A percentile compares a stretch with the other conserved stretches of the same genome.
These are phyloP conservation scores for Blepharisma stoltei DNA, from an alignment of 73 alveolate species.

Conservation along the genomic window DNA sequence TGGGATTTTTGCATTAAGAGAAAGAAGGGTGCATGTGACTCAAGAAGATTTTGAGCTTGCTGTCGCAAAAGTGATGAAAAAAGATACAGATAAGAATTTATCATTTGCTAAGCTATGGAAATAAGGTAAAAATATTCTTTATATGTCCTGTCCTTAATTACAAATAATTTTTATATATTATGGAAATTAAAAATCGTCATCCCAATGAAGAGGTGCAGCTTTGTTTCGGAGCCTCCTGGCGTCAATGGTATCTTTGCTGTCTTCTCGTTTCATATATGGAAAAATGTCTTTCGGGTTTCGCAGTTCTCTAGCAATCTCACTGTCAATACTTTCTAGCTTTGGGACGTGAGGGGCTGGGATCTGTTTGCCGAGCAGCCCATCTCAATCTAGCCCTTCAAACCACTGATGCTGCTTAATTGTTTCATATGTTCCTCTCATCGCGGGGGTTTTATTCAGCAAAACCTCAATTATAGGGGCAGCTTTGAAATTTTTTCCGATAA, in stretches of 20 bases:
- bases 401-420: constrained; percentile 4
- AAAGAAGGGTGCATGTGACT: constrained; percentile 99
- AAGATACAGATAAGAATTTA: constrained; percentile 97
- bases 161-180: too few relatives aligned
- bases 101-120: constrained; percentile 82
- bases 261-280: neutral
- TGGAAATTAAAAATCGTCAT: constrained; percentile 12
- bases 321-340: neutral
- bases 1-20: constrained; percentile 99
- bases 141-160: too few relatives aligned
- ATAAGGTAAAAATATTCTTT: neutral
- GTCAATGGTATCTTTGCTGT: neutral
- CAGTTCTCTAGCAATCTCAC: neutral
- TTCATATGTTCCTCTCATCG: neutral
- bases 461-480: neutral
- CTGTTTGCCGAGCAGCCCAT: constrained; percentile 21
- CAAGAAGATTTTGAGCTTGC: constrained; percentile 99
- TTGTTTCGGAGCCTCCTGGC: neutral
- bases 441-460: neutral
- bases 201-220: constrained; percentile 23
- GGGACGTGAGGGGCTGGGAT: constrained; percentile 10
- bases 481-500: neutral
- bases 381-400: constrained; percentile 24
- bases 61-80: constrained; percentile 99
- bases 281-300: neutral